These are phyloP conservation scores for Capillidium rhysosporum DNA, from an alignment of 371 early-diverging fungal species.

Conservation along the genomic window DNA sequence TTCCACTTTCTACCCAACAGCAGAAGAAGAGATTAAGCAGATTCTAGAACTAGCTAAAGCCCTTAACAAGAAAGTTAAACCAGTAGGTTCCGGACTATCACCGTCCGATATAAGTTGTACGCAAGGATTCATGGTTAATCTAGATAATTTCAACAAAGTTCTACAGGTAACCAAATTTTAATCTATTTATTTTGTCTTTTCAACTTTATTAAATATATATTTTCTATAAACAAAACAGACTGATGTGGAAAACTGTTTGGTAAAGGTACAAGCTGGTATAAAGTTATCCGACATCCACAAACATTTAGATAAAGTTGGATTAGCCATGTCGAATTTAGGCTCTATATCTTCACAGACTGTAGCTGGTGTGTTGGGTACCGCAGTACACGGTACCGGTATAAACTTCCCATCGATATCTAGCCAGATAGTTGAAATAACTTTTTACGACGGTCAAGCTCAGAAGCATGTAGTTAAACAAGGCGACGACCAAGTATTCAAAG, in stretches of 20 bases:
- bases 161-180: conserved; percentile 14
- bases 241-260: conserved; percentile 18
- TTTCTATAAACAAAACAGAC: conserved; percentile 13
- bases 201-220: not conserved
- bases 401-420: conserved; percentile 42
- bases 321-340: conserved; percentile 54
- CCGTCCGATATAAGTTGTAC: conserved; percentile 66
- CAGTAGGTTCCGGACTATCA: conserved; percentile 60
- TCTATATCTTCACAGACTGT: conserved; percentile 69
- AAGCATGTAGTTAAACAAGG: conserved; percentile 20
- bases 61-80: conserved; percentile 28
- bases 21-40: conserved; percentile 34
- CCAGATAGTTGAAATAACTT: conserved; percentile 19
- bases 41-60: conserved; percentile 24
- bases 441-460: not conserved
- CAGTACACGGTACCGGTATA: conserved; percentile 65
- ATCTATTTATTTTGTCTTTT: not conserved
- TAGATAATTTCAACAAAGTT: conserved; percentile 38
- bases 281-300: conserved; percentile 36
- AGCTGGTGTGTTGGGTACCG: conserved; percentile 58
- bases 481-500: conserved; percentile 33
- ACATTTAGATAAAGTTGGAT: conserved; percentile 26
- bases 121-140: conserved; percentile 39
- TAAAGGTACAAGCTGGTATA: conserved; percentile 58
- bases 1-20: conserved; percentile 32